Evolutionary conservation across 179 eudicot genomes (phyloP).

Genomic region (Drosera spatulata): DNA sequence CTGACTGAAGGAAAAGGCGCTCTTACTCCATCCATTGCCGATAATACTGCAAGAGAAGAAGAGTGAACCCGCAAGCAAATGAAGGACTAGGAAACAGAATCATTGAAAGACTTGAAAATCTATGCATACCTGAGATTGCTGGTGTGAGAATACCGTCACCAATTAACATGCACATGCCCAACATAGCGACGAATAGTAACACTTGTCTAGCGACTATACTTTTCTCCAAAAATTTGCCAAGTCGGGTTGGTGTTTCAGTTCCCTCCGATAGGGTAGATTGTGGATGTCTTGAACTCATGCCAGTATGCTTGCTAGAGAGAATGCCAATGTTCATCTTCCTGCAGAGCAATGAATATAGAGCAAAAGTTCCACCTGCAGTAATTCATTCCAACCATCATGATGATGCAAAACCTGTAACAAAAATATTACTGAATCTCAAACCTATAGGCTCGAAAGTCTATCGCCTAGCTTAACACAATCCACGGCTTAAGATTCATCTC

Average conservation of each 20-base stretch:
- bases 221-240: conserved; percentile 35
- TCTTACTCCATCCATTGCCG: conserved; percentile 54
- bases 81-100: neutral
- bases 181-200: conserved; percentile 47
- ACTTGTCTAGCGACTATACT: conserved; percentile 51
- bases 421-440: no score
- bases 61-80: neutral
- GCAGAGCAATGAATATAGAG: conserved; percentile 60
- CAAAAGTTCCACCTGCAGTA: conserved; percentile 60
- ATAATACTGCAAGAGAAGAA: conserved; percentile 26
- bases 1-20: conserved; percentile 50
- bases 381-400: no score
- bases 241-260: conserved; percentile 23
- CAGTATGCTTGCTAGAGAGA: no score
- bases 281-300: no score
- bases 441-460: no score
- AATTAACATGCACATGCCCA: conserved; percentile 66
- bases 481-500: no score
- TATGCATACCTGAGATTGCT: conserved; percentile 43
- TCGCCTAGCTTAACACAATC: no score
- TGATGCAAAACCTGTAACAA: no score
- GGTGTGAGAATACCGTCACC: conserved; percentile 65
- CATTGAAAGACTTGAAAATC: no score
- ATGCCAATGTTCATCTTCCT: conserved; percentile 48
- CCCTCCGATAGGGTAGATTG: conserved; percentile 3